phyloP scores from a whole-genome alignment of 1,284 basidiomycete genomes.

The Marasmius oreades region DNA sequence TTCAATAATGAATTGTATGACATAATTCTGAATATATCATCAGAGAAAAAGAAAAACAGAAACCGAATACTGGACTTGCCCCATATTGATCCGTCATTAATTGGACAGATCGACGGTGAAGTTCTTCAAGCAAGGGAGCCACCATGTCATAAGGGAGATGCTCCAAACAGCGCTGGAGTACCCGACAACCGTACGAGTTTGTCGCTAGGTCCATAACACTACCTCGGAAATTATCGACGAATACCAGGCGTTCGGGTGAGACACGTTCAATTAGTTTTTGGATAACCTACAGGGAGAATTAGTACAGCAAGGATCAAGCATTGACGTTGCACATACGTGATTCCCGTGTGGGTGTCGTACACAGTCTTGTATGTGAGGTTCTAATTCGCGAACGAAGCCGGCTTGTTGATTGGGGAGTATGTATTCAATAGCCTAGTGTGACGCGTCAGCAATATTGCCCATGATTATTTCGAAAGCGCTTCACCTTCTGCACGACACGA shows the following conservation, averaged over 20 bases:
- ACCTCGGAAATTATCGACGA: constrained; percentile 77
- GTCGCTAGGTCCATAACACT: constrained; percentile 84
- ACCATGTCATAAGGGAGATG: constrained; percentile 71
- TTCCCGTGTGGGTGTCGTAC: constrained; percentile 95
- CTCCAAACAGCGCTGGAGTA: constrained; percentile 92
- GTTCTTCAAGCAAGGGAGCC: constrained; percentile 78
- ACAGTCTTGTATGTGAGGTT: constrained; percentile 80
- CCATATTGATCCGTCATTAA: constrained; percentile 90
- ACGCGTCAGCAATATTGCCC: constrained; percentile 12
- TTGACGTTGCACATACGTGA: constrained; percentile 58
- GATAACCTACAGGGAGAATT: constrained; percentile 48
- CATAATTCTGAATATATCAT: constrained; percentile 72
- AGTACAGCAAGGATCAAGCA: constrained; percentile 8
- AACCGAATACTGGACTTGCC: constrained; percentile 40
- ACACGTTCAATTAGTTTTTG: constrained; percentile 87
- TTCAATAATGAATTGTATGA: constrained; percentile 91
- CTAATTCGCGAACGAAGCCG: constrained; percentile 76
- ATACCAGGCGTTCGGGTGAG: constrained; percentile 70
- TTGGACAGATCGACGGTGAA: constrained; percentile 68
- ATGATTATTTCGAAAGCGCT: not conserved
- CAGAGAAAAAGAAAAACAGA: not conserved
- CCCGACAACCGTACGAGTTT: constrained; percentile 94
- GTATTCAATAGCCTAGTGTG: constrained; percentile 76
- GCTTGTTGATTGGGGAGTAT: constrained; percentile 77
- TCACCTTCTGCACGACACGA: constrained; percentile 84